Evolutionary conservation across 352 stramenopile genomes (phyloP), one percentile per base, ranked within the genome.

Genomic region (Globisporangium perplexum): DNA sequence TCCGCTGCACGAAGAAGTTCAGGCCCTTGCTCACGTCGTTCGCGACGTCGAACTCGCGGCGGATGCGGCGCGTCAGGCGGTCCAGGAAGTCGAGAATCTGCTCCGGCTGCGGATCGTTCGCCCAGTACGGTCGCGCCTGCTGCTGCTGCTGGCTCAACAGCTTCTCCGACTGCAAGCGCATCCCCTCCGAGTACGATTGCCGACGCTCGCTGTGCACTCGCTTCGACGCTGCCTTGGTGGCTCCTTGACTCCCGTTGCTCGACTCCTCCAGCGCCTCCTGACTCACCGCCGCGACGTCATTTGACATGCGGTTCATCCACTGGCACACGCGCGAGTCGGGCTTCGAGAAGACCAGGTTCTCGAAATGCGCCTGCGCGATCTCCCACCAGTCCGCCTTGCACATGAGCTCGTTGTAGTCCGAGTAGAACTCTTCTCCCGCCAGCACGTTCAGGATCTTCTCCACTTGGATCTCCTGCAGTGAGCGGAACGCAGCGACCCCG

Each of bases 361-460:
- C 83, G 60, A 94, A 94, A 50, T 94, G 80, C 12, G 83, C 83
- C 62, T 92, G 83, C 0, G 83, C 81, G 47, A 91, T 78, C 35
- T 86, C 79, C 83, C 83, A 92, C 83, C 83, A 94, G 36, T 92
- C 75, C 12, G 73, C 50, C 54, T 68, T 61, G 41, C 74, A 87
- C 81, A 94, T 94, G 15, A 88, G 56, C 55, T 91, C 74, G 51
- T 74, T 88, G 35, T 84, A 92, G 50, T 90, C 83, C 3, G 79
- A 86, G 52, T 91, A 92, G 47, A 92, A 92, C 17, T 88, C 83
- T 53, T 92, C 83, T 7, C 76, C 83, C 12, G 76, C 78, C 12
- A 94, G 53, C 7, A 94, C 77, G 35, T 81, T 72, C 22, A 90
- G 44, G 26, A 94, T 89, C 47, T 83, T 78, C 52, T 89, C 79